Conservation (phyloP, 2,329 filamentous ascomycete species). For the Cercospora berteroae region DNA sequence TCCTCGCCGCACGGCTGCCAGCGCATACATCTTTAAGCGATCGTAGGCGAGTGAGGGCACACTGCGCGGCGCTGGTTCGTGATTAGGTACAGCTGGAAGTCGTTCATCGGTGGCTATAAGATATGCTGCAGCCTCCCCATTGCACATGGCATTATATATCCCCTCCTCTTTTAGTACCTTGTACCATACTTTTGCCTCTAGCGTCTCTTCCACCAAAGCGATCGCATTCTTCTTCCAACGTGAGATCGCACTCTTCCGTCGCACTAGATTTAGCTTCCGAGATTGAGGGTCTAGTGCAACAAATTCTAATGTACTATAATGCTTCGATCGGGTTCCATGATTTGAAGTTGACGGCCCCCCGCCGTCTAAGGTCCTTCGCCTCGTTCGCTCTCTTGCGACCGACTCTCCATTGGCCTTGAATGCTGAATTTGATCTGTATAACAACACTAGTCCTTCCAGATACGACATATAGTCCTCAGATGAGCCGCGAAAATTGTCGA, state of each 20-base stretch:
- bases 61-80: background rate
- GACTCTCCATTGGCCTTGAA: background rate
- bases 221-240: background rate
- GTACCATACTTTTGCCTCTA: background rate
- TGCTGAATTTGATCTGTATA: background rate
- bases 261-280: background rate
- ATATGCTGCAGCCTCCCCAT: background rate
- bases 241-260: background rate
- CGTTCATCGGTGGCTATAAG: background rate
- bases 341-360: background rate
- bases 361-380: background rate
- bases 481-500: background rate
- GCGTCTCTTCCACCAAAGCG: background rate
- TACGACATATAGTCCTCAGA: background rate
- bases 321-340: background rate
- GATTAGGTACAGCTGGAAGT: background rate
- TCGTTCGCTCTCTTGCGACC: background rate
- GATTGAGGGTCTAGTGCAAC: background rate
- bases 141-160: background rate
- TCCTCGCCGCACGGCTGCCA: background rate
- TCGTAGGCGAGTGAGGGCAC: background rate
- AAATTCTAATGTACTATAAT: background rate
- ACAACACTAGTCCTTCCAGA: background rate
- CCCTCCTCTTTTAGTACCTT: background rate
- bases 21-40: background rate